A percentile compares a stretch with the other conserved stretches of the same genome.
Conservation (phyloP, 1,284 basidiomycete species). For the Cryptococcus wingfieldii region DNA sequence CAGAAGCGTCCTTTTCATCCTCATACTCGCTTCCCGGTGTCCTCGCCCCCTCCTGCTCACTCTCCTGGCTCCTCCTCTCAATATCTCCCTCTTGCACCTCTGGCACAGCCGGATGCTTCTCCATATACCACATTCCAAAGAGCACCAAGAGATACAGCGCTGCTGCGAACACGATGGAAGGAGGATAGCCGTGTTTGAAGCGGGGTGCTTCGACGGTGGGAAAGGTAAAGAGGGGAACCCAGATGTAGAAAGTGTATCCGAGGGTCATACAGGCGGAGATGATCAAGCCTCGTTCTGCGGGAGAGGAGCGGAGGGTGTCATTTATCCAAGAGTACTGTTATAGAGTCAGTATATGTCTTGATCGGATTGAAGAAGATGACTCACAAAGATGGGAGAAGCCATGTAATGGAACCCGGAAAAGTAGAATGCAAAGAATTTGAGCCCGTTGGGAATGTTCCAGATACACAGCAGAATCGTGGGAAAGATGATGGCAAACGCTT, state of each 20-base stretch:
- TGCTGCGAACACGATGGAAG: conserved; percentile 13
- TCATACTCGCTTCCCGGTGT: not conserved
- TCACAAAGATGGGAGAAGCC: conserved; percentile 6
- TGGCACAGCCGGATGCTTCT: not conserved
- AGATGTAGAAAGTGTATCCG: conserved; percentile 25
- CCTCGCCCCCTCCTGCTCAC: not conserved
- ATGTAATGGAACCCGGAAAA: conserved; percentile 2
- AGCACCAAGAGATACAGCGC: not conserved
- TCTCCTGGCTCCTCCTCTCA: not conserved
- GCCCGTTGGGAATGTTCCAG: conserved; percentile 19
- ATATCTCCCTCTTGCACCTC: not conserved
- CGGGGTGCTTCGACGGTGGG: conserved; percentile 27
- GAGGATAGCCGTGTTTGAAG: conserved; percentile 26
- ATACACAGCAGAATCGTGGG: conserved; percentile 14
- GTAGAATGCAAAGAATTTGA: conserved; percentile 15
- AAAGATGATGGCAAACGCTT: conserved; percentile 10
- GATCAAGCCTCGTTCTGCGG: conserved; percentile 9
- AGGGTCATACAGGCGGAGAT: conserved; percentile 28
- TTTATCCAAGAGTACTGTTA: not conserved
- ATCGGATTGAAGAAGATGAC: conserved; percentile 11
- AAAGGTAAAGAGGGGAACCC: conserved; percentile 32
- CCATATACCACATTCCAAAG: conserved; percentile 8
- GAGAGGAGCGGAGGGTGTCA: not conserved
- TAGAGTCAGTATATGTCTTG: conserved; percentile 9
- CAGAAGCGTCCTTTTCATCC: too few species aligned